A percentile compares a stretch with the other conserved stretches of the same genome.
phyloP scores from a whole-genome alignment of 768 basidiomycete genomes.

The Termitomyces titanicus region DNA sequence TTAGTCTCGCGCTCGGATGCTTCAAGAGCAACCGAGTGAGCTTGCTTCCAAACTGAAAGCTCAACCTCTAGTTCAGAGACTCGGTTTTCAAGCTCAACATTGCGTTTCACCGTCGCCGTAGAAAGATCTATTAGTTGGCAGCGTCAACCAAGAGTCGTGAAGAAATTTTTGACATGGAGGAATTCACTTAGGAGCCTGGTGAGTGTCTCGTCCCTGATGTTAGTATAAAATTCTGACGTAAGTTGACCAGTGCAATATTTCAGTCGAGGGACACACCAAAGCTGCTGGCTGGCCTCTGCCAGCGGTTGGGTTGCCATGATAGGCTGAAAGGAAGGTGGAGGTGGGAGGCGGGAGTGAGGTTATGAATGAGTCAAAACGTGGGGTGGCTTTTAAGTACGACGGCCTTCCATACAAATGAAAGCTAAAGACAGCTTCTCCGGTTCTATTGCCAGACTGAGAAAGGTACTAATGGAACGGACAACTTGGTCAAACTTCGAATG shows the following conservation, averaged over 20 bases:
- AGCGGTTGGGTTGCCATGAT: constrained; percentile 53
- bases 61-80: constrained; percentile 69
- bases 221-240: constrained; percentile 16
- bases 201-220: constrained; percentile 62
- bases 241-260: constrained; percentile 6
- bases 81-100: constrained; percentile 59
- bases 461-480: constrained; percentile 41
- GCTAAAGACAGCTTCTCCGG: constrained; percentile 51
- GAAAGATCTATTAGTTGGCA: constrained; percentile 49
- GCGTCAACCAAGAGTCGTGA: not conserved
- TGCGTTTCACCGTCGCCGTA: constrained; percentile 57
- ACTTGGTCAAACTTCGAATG: constrained; percentile 39
- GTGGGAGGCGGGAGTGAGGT: constrained; percentile 36
- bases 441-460: constrained; percentile 44
- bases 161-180: constrained; percentile 2
- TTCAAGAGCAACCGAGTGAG: constrained; percentile 60
- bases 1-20: constrained; percentile 59
- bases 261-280: constrained; percentile 46
- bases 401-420: constrained; percentile 43
- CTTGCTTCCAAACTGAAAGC: constrained; percentile 67
- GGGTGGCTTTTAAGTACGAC: constrained; percentile 45
- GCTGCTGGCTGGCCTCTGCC: constrained; percentile 58
- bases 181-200: constrained; percentile 52
- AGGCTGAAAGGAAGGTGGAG: constrained; percentile 29
- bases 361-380: constrained; percentile 34